Evolutionary conservation across 805 yeast species (phyloP).

Genomic region (Candida vaughaniae): DNA sequence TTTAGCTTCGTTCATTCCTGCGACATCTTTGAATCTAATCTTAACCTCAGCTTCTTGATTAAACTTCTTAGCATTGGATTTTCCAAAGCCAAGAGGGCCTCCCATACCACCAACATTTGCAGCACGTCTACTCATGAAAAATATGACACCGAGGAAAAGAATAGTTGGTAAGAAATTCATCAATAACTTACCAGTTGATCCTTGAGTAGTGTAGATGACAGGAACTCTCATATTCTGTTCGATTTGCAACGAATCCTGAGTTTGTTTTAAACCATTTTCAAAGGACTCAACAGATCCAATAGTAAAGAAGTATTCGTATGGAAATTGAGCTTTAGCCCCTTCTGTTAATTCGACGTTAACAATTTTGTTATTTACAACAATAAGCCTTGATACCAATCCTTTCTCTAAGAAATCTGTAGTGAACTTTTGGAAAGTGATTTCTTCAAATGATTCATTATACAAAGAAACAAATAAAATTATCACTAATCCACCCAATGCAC

Average conservation of each 20-base stretch:
- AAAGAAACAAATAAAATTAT: constrained; percentile 21
- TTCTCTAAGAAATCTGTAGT: constrained; percentile 69
- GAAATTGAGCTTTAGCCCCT: constrained; percentile 51
- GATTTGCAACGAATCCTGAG: constrained; percentile 68
- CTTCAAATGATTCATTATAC: constrained; percentile 29
- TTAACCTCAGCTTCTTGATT: constrained; percentile 83
- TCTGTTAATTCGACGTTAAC: constrained; percentile 72
- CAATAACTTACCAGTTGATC: constrained; percentile 59
- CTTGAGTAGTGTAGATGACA: constrained; percentile 72
- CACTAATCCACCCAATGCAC: constrained; percentile 28
- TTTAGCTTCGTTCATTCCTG: constrained; percentile 93
- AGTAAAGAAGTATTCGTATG: constrained; percentile 49
- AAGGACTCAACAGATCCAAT: constrained; percentile 90
- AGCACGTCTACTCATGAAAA: constrained; percentile 68
- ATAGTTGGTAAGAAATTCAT: constrained; percentile 86
- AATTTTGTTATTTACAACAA: constrained; percentile 72
- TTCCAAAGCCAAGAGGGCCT: constrained; percentile 75
- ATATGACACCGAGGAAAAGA: constrained; percentile 82
- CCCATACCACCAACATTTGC: constrained; percentile 40
- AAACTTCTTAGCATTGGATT: constrained; percentile 75
- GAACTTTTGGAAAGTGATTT: constrained; percentile 92
- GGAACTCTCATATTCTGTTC: constrained; percentile 71
- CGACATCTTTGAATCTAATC: constrained; percentile 83
- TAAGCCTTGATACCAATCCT: constrained; percentile 69
- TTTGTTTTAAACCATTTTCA: constrained; percentile 73